Percentiles rank a stretch among this genome's conserved stretches.
These are phyloP conservation scores for Rhododendron griersonianum DNA, from an alignment of 148 eudicot species.

Conservation along the genomic window DNA sequence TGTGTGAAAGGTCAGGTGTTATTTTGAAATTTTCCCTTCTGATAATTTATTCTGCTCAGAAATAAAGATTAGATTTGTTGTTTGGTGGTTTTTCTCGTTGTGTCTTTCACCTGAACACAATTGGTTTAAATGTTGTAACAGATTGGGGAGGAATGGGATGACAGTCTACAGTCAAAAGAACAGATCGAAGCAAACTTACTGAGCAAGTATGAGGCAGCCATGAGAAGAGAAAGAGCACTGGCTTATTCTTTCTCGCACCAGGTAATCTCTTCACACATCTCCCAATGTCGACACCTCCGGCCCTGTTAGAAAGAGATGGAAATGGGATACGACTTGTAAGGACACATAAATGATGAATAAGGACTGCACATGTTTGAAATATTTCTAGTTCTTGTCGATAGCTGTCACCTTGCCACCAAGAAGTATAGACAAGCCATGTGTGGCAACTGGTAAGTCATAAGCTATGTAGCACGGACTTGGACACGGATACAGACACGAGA, in stretches of 20 bases:
- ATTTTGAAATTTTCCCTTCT: no score
- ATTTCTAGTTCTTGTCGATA: background rate
- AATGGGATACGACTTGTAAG: background rate
- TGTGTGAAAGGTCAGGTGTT: no score
- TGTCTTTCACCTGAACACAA: background rate
- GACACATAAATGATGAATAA: constrained; percentile 5
- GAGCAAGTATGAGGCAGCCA: constrained; percentile 79
- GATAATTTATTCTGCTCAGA: background rate
- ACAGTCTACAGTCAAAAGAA: constrained; percentile 72
- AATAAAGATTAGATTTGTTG: background rate
- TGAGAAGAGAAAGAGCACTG: constrained; percentile 87
- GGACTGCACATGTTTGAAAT: background rate
- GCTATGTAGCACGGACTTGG: no score
- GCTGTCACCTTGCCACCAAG: background rate
- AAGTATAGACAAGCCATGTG: background rate
- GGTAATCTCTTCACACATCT: constrained; percentile 39
- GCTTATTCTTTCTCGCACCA: constrained; percentile 96
- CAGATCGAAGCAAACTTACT: constrained; percentile 77
- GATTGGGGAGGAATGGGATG: constrained; percentile 79
- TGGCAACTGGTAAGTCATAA: background rate
- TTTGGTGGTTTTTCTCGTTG: background rate
- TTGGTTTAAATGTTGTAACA: constrained; percentile 21
- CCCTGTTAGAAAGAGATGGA: constrained; percentile 9
- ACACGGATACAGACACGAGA: no score
- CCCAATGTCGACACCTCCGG: constrained; percentile 4